Percentiles rank a stretch among this genome's conserved stretches.
Conservation (phyloP, 306 rosid genomes). For the Cotoneaster glaucophyllus region DNA sequence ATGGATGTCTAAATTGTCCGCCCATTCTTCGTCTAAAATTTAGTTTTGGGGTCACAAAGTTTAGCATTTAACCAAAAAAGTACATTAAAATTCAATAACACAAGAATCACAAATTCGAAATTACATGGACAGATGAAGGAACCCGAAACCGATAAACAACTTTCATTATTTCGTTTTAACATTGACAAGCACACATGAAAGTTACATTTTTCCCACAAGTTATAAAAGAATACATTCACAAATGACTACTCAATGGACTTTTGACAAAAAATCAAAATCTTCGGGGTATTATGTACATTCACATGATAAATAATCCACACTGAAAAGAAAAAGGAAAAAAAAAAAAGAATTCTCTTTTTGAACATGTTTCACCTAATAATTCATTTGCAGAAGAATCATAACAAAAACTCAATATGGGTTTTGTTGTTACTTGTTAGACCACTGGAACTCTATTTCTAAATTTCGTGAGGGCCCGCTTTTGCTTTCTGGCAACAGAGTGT, state of each 20-base stretch:
- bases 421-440: constrained; percentile 72
- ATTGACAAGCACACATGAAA: constrained; percentile 34
- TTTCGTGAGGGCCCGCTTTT: constrained; percentile 87
- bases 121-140: neutral
- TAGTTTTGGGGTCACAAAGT: too few relatives aligned
- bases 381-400: constrained; percentile 20
- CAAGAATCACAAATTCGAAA: neutral
- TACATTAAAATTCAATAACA: too few relatives aligned
- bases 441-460: constrained; percentile 94
- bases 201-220: constrained; percentile 38
- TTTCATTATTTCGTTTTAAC: constrained; percentile 2
- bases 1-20: too few relatives aligned
- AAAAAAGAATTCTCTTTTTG: constrained; percentile 18
- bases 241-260: constrained; percentile 34
- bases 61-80: too few relatives aligned
- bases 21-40: too few relatives aligned
- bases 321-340: constrained; percentile 7
- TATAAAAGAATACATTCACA: constrained; percentile 52
- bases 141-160: neutral
- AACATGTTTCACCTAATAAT: constrained; percentile 18
- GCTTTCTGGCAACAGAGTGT: constrained; percentile 86
- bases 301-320: constrained; percentile 51
- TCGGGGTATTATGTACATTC: constrained; percentile 47
- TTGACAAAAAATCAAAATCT: constrained; percentile 35
- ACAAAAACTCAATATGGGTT: neutral